A percentile compares a stretch with the other conserved stretches of the same genome.
Evolutionary conservation across 2,329 filamentous ascomycete species (phyloP).

Genomic region (Leptodontidium sp.): DNA sequence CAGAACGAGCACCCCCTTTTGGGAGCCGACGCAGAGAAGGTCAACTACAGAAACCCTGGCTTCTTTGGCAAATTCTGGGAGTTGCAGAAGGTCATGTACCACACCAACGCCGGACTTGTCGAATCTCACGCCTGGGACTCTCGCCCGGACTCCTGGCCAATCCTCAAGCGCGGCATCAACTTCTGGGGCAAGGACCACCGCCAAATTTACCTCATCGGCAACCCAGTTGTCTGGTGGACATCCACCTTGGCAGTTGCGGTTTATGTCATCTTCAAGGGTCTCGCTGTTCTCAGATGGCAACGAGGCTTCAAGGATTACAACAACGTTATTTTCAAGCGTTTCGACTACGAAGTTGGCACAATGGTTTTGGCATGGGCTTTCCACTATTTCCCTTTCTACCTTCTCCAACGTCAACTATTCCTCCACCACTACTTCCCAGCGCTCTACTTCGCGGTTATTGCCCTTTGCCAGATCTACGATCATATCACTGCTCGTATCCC

Average conservation of each 20-base stretch:
- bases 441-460: constrained; percentile 92
- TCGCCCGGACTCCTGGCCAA: constrained; percentile 90
- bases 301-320: constrained; percentile 88
- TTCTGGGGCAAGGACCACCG: constrained; percentile 97
- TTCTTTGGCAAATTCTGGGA: constrained; percentile 99
- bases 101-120: constrained; percentile 92
- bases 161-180: constrained; percentile 94
- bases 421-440: constrained; percentile 98
- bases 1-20: constrained; percentile 85
- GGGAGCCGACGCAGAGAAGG: constrained; percentile 80
- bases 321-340: constrained; percentile 87
- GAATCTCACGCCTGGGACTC: constrained; percentile 99
- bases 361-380: constrained; percentile 94
- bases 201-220: constrained; percentile 96
- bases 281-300: constrained; percentile 93
- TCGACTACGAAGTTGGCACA: constrained; percentile 95
- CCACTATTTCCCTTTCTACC: constrained; percentile 98
- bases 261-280: constrained; percentile 84
- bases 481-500: constrained; percentile 79
- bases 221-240: constrained; percentile 94
- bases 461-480: constrained; percentile 89
- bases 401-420: constrained; percentile 98
- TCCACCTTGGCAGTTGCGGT: constrained; percentile 79
- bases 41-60: constrained; percentile 93
- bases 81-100: constrained; percentile 98